phyloP scores from a whole-genome alignment of 2,329 filamentous ascomycete genomes.

The Penicillium sp. region DNA sequence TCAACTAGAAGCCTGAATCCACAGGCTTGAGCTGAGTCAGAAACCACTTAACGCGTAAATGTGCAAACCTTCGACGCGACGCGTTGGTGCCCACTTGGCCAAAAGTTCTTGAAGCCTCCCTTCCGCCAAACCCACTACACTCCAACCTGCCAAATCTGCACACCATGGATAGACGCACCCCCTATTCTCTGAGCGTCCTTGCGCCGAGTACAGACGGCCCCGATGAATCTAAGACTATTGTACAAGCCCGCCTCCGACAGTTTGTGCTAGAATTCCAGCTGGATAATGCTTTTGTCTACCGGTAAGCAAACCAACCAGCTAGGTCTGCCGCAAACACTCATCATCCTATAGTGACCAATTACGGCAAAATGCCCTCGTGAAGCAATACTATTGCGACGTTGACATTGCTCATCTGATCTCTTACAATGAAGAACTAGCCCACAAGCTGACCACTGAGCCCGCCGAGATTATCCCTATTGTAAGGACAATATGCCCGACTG shows the following conservation, averaged over 20 bases:
- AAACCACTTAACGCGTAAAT: conserved; percentile 46
- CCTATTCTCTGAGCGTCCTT: conserved; percentile 82
- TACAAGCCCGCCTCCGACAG: conserved; percentile 78
- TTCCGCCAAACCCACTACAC: conserved; percentile 16
- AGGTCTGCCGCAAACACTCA: conserved; percentile 5
- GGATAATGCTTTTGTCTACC: conserved; percentile 93
- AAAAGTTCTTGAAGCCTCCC: conserved; percentile 29
- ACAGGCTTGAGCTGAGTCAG: conserved; percentile 13
- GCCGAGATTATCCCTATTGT: conserved; percentile 91
- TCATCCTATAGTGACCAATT: conserved; percentile 74
- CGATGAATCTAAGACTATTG: conserved; percentile 68
- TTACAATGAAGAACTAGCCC: conserved; percentile 92
- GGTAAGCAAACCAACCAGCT: conserved; percentile 54
- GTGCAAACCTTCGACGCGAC: conserved; percentile 30
- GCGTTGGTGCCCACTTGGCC: conserved; percentile 33
- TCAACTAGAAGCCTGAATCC: not conserved
- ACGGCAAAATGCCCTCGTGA: conserved; percentile 88
- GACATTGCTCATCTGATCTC: conserved; percentile 95
- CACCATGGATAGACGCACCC: conserved; percentile 81
- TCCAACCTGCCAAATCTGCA: conserved; percentile 21
- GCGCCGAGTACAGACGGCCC: conserved; percentile 65
- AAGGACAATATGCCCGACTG: conserved; percentile 32
- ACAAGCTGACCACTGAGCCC: conserved; percentile 84
- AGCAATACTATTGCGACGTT: conserved; percentile 94
- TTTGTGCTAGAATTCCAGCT: conserved; percentile 94